phyloP scores from a whole-genome alignment of 306 rosid species.

The Hylodesmum podocarpum region DNA sequence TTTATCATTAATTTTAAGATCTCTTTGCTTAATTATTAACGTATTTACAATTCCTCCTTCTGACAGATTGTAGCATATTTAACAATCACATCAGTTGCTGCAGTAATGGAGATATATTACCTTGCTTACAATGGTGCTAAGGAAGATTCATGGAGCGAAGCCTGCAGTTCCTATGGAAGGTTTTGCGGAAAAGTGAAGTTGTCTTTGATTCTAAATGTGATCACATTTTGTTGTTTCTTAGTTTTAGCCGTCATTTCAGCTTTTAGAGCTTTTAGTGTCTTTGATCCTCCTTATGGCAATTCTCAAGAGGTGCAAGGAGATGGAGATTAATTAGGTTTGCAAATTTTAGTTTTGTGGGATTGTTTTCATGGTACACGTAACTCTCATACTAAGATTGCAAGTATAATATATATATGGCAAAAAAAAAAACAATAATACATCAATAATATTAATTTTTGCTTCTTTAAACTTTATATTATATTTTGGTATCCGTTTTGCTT shows the following conservation, averaged over 20 bases:
- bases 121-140: constrained; percentile 66
- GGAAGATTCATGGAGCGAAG: constrained; percentile 91
- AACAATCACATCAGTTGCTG: constrained; percentile 63
- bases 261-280: constrained; percentile 62
- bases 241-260: constrained; percentile 74
- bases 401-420: background rate
- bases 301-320: constrained; percentile 42
- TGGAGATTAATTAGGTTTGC: constrained; percentile 20
- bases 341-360: background rate
- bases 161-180: constrained; percentile 63
- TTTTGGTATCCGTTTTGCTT: background rate
- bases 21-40: background rate
- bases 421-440: background rate
- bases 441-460: background rate
- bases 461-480: background rate
- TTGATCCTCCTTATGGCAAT: constrained; percentile 56
- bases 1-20: background rate
- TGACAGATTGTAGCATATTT: constrained; percentile 71
- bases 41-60: background rate
- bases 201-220: constrained; percentile 58
- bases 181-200: constrained; percentile 76
- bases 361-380: background rate
- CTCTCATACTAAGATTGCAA: background rate
- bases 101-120: constrained; percentile 64
- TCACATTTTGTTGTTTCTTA: constrained; percentile 62